Evolutionary conservation across 805 yeast genomes (phyloP).

Genomic region (Metschnikowia vanudenii): DNA sequence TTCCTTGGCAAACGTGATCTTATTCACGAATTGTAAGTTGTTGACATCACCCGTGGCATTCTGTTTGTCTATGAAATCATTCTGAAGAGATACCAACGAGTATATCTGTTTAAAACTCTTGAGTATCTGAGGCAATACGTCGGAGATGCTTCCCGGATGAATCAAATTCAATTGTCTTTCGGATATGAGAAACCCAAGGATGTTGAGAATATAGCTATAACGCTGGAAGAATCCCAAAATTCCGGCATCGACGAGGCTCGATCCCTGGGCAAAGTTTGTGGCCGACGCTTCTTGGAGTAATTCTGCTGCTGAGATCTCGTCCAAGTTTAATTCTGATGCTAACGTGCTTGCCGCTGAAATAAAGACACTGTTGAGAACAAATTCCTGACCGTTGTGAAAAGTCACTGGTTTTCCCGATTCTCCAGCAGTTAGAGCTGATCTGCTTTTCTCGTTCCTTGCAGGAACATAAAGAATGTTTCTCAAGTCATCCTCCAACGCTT

Average conservation of each 20-base stretch:
- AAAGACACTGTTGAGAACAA: slow-evolving; percentile 64
- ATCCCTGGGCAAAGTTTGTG: slow-evolving; percentile 44
- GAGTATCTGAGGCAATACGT: slow-evolving; percentile 44
- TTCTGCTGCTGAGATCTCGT: slow-evolving; percentile 76
- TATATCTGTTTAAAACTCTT: slow-evolving; percentile 60
- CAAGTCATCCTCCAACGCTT: slow-evolving; percentile 30
- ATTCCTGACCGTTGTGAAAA: slow-evolving; percentile 56
- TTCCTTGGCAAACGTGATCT: slow-evolving; percentile 57
- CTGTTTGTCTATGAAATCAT: slow-evolving; percentile 46
- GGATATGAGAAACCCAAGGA: slow-evolving; percentile 39
- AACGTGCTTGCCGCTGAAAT: slow-evolving; percentile 60
- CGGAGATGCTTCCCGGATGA: slow-evolving; percentile 13
- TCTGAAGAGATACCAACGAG: slow-evolving; percentile 50
- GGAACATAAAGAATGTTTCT: slow-evolving; percentile 33
- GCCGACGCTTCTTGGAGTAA: slow-evolving; percentile 50
- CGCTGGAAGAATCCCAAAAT: slow-evolving; percentile 66
- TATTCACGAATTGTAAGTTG: slow-evolving; percentile 36
- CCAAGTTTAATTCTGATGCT: slow-evolving; percentile 50
- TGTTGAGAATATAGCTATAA: slow-evolving; percentile 70
- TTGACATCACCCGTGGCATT: slow-evolving; percentile 53
- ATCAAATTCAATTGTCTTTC: slow-evolving; percentile 25
- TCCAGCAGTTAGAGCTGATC: slow-evolving; percentile 14
- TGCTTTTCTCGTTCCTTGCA: slow-evolving; percentile 27
- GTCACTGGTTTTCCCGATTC: slow-evolving; percentile 29
- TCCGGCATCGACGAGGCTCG: slow-evolving; percentile 57